Conservation (phyloP, 169 alveolate genomes). For the Plasmodium coatneyi region DNA sequence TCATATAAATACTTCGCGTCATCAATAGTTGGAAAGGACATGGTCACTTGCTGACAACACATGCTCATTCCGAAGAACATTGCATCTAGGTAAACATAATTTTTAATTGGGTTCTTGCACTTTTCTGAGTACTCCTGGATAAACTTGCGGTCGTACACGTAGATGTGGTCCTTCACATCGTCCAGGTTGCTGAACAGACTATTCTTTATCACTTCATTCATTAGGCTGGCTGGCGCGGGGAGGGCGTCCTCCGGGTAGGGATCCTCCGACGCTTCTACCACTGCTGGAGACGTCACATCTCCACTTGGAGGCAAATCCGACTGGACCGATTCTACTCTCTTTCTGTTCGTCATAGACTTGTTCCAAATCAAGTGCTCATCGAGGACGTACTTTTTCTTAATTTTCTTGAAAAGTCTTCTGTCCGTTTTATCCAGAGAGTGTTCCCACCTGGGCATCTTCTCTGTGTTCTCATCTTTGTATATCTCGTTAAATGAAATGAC, state of each 20-base stretch:
- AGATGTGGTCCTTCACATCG: slow-evolving; percentile 52
- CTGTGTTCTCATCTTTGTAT: slow-evolving; percentile 64
- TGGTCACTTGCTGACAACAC: slow-evolving; percentile 94
- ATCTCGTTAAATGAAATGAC: slow-evolving; percentile 47
- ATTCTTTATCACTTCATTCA: slow-evolving; percentile 42
- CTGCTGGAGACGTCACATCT: background rate
- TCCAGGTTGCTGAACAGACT: slow-evolving; percentile 54
- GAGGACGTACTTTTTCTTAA: slow-evolving; percentile 18
- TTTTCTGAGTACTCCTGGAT: slow-evolving; percentile 47
- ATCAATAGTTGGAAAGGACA: slow-evolving; percentile 85
- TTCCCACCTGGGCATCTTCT: slow-evolving; percentile 38
- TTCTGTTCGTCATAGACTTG: slow-evolving; percentile 39
- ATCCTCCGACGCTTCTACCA: background rate
- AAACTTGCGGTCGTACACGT: slow-evolving; percentile 47
- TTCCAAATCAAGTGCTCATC: slow-evolving; percentile 71
- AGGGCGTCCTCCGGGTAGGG: background rate
- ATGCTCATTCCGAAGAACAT: slow-evolving; percentile 98
- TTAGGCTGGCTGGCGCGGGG: background rate
- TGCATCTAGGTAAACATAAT: slow-evolving; percentile 94
- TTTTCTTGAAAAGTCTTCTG: slow-evolving; percentile 41
- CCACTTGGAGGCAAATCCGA: background rate
- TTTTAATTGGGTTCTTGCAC: slow-evolving; percentile 86
- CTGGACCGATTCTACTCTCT: background rate
- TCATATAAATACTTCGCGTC: slow-evolving; percentile 94
- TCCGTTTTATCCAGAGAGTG: slow-evolving; percentile 39